A percentile compares a stretch with the other conserved stretches of the same genome.
phyloP scores from a whole-genome alignment of 2,329 filamentous ascomycete genomes.

The Emmonsiellopsis sp. region DNA sequence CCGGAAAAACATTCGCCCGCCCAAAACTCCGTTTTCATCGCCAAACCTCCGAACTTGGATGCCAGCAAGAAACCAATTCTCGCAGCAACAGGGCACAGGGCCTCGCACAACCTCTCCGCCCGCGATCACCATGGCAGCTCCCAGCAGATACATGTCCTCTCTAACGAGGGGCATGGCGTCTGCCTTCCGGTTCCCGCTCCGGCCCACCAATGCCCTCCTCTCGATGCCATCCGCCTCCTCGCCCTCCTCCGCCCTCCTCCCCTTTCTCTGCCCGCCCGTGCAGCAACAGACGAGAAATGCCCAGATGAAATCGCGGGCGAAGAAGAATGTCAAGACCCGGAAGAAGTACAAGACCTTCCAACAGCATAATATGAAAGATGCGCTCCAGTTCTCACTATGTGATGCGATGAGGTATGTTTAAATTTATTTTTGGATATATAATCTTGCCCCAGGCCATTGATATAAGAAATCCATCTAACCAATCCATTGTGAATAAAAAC shows the following conservation, averaged over 20 bases:
- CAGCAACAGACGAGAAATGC: constrained; percentile 11
- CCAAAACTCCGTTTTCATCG: not conserved
- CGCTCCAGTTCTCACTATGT: constrained; percentile 68
- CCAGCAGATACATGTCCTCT: constrained; percentile 11
- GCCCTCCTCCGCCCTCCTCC: constrained; percentile 1
- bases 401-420: constrained; percentile 71
- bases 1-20: not conserved
- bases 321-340: constrained; percentile 20
- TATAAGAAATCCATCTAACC: not conserved
- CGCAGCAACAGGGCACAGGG: not conserved
- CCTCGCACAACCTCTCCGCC: not conserved
- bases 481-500: constrained; percentile 8
- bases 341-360: constrained; percentile 55
- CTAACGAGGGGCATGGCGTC: constrained; percentile 9
- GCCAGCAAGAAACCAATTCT: not conserved
- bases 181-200: constrained; percentile 5
- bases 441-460: not conserved
- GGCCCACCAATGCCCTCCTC: constrained; percentile 3
- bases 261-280: constrained; percentile 10
- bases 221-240: too few species aligned
- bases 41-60: not conserved
- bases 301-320: constrained; percentile 4
- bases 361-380: constrained; percentile 51
- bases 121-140: constrained; percentile 7
- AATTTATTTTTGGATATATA: not conserved